Conservation (phyloP, 2,329 filamentous ascomycete genomes). For the Botrytis deweyae region DNA sequence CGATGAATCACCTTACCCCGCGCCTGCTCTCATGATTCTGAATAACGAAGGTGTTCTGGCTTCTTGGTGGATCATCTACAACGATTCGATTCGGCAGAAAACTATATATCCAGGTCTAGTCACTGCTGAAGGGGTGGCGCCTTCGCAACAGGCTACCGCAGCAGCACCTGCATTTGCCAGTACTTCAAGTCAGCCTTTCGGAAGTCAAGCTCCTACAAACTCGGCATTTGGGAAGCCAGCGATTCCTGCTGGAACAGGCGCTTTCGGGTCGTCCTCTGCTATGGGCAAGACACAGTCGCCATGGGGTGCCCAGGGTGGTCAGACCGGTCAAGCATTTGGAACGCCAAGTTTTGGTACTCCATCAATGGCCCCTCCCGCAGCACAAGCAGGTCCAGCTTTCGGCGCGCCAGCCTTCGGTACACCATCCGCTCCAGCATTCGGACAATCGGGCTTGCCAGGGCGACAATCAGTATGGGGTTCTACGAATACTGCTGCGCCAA, state of each 20-base stretch:
- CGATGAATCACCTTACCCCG: constrained; percentile 72
- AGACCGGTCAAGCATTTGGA: constrained; percentile 50
- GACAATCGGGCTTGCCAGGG: constrained; percentile 44
- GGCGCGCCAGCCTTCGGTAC: constrained; percentile 48
- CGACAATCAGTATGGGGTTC: constrained; percentile 56
- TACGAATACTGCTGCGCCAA: constrained; percentile 34
- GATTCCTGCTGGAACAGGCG: constrained; percentile 36
- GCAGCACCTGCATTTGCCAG: constrained; percentile 34
- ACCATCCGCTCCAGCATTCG: constrained; percentile 39
- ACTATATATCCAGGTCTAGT: constrained; percentile 71
- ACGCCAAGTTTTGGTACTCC: constrained; percentile 42
- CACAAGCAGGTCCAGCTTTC: constrained; percentile 44
- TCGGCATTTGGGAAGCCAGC: constrained; percentile 40
- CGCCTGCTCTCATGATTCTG: constrained; percentile 80
- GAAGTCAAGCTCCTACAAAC: constrained; percentile 15
- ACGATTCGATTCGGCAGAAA: constrained; percentile 75
- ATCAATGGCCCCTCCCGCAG: constrained; percentile 33
- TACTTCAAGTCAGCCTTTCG: constrained; percentile 23
- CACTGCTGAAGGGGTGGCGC: constrained; percentile 39
- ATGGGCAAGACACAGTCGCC: constrained; percentile 21
- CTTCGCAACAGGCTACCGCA: constrained; percentile 33
- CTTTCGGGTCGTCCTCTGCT: constrained; percentile 39
- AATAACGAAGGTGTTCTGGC: constrained; percentile 86
- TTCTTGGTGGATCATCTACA: constrained; percentile 90
- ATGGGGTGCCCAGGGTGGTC: constrained; percentile 39